Evolutionary conservation across 768 basidiomycete genomes (phyloP).

Genomic region (Russula olivacea): DNA sequence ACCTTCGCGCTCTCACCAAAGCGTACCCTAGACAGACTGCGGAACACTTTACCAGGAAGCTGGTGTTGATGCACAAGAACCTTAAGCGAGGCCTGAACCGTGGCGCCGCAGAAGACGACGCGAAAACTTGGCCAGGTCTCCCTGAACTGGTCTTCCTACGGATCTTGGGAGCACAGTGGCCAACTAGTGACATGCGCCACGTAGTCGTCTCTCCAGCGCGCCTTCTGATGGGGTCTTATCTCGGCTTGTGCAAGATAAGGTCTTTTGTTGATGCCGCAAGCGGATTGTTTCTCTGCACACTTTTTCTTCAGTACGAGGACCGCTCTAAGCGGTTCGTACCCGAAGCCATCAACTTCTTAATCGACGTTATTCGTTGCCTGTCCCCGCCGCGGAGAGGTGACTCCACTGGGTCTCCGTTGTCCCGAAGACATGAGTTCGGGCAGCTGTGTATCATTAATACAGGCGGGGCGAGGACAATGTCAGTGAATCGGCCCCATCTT

Average conservation of each 20-base stretch:
- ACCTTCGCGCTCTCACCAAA: conserved; percentile 70
- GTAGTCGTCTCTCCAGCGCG: conserved; percentile 81
- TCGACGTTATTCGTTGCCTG: conserved; percentile 65
- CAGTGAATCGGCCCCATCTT: conserved; percentile 44
- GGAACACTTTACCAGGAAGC: conserved; percentile 71
- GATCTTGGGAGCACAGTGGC: conserved; percentile 78
- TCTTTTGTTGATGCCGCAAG: conserved; percentile 68
- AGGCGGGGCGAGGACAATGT: conserved; percentile 39
- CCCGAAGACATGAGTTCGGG: conserved; percentile 60
- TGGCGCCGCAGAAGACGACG: conserved; percentile 51
- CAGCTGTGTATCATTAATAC: conserved; percentile 36
- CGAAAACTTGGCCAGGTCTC: conserved; percentile 85
- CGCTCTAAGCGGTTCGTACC: conserved; percentile 85
- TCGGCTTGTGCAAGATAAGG: conserved; percentile 77
- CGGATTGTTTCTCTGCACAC: conserved; percentile 83
- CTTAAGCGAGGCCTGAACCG: conserved; percentile 73
- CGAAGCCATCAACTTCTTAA: conserved; percentile 79
- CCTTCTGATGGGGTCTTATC: conserved; percentile 86
- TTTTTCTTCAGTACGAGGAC: conserved; percentile 79
- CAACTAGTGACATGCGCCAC: conserved; percentile 92
- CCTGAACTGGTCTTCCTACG: conserved; percentile 79
- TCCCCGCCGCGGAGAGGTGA: conserved; percentile 59
- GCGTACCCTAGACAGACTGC: conserved; percentile 79
- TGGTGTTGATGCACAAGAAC: conserved; percentile 91
- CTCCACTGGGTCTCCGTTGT: conserved; percentile 47